Evolutionary conservation across 2,329 filamentous ascomycete species (phyloP), one percentile per base, ranked within the genome.

Genomic region (Aspergillus pseudoterreus): DNA sequence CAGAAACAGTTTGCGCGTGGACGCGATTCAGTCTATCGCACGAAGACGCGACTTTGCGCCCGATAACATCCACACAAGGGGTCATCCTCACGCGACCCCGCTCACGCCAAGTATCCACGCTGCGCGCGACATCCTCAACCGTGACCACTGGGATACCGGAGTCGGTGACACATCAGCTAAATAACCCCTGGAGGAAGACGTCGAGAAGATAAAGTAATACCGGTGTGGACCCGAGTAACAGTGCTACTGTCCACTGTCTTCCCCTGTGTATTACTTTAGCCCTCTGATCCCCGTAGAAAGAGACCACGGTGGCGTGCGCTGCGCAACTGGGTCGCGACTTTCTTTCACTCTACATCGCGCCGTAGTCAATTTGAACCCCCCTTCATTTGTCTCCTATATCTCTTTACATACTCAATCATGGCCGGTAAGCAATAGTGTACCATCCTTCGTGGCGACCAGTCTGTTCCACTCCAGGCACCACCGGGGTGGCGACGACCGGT

Each of bases 371-470:
- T 63, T 61, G 62, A 63, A 60, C 57, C 51, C 50, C 57, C 33
- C 55, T 54, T 54, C 35, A 49, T 45, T 42, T 30, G 47, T 45
- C 36, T 43, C 6, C 24, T 35, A 43, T 30, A n/a, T 32, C 53
- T 58, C 44, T 57, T 55, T 52, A 56, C 57, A 59, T 56, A 63
- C 56, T 64, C 70, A 62, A 74, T 59, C 70, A 84, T 84, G 82
- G 75, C 81, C 70, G 82, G 82, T 85, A 83, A 83, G 82, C 78
- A 75, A 57, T 66, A 57, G 66, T 71, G 71, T 63, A 63, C 59
- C 60, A 45, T 39, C 45, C 50, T 49, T 57, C 48, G 52, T 39
- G 35, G 35, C 39, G 49, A 43, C 42, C 39, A 43, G 47, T 45
- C 17, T 33, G 43, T 32, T 44, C 49, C 24, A 42, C 11, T 33